Base-by-base conservation (phyloP, 2,329 filamentous ascomycete genomes). In the Beauveria australis region DNA sequence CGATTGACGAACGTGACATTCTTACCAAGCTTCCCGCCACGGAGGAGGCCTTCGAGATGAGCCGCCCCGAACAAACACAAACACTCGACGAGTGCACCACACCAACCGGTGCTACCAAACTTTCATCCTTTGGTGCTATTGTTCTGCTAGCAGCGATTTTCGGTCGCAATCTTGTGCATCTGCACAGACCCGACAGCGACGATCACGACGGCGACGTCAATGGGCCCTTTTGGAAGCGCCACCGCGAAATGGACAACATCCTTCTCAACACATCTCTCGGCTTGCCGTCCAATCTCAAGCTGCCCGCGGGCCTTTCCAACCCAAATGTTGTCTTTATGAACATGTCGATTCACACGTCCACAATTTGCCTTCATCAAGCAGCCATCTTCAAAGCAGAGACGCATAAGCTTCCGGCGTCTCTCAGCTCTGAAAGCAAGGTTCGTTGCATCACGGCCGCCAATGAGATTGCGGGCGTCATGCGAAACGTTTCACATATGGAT, bases 321-420 rank as follows among this genome's bases (percentile, higher is more conserved):
- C 83, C 92, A 3, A 97, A 97, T 65, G 86, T 93, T 59, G 86
- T 97, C 5, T 97, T 97, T 71, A 86, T 89, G 61, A 97, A 97
- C 68, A 96, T 99, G 91, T 92, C 90, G 70, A 91, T 99, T 37
- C 92, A 97, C 71, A 96, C 94, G 0, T 96, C 92, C 1, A 92
- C 91, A 1, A 97, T 99, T 59, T 97, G 93, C 72, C 78, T 99
- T n/a, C 94, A 99, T 69, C 94, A 99, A 75, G 94, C 93, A 2
- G 94, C 94, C 28, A 97, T 99, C 22, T 97, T 93, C 81, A 97
- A 97, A 72, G 92, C 92, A 0, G 93, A 97, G 68, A 94, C 92
- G 75, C 89, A 96, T 73, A 84, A 86, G 58, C 77, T 97, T 63
- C 87, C 91, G 0, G 78, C 82, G 1, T 87, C 88, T 19, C 87